Evolutionary conservation across 371 early-diverging fungal species (phyloP).

Genomic region (Syncephalastrum contaminatum): DNA sequence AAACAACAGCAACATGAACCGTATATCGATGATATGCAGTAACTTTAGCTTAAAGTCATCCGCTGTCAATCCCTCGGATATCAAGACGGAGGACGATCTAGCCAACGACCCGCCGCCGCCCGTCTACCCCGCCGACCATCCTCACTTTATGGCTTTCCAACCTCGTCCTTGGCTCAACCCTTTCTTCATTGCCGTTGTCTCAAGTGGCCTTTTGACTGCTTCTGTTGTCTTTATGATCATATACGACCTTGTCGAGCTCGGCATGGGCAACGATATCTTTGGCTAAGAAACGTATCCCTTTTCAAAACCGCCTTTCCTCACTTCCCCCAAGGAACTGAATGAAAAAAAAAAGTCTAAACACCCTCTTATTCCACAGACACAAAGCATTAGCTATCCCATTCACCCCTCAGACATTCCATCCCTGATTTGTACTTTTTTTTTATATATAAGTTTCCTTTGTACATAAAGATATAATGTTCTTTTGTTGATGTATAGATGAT

Average conservation of each 20-base stretch:
- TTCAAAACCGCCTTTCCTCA: background rate
- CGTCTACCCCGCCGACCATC: background rate
- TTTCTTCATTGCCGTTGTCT: conserved; percentile 32
- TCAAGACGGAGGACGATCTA: background rate
- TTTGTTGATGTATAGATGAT: too few species aligned
- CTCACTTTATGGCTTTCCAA: conserved; percentile 33
- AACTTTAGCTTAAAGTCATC: conserved; percentile 16
- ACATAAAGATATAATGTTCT: too few species aligned
- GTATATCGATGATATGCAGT: conserved; percentile 14
- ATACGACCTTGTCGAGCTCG: conserved; percentile 32
- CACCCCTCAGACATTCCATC: too few species aligned
- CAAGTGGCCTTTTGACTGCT: conserved; percentile 19
- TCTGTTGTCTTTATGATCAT: conserved; percentile 43
- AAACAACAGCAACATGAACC: conserved; percentile 2
- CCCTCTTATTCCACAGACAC: too few species aligned
- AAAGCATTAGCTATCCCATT: too few species aligned
- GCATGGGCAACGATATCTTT: conserved; percentile 33
- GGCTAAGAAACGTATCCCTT: conserved; percentile 9
- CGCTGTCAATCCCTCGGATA: conserved; percentile 1
- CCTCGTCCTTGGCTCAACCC: conserved; percentile 28
- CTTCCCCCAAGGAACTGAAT: too few species aligned
- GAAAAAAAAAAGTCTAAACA: too few species aligned
- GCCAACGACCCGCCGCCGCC: background rate
- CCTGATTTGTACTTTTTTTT: too few species aligned
- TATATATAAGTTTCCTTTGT: too few species aligned